Evolutionary conservation across 768 basidiomycete species (phyloP).

Genomic region (Podaxis rugospora): DNA sequence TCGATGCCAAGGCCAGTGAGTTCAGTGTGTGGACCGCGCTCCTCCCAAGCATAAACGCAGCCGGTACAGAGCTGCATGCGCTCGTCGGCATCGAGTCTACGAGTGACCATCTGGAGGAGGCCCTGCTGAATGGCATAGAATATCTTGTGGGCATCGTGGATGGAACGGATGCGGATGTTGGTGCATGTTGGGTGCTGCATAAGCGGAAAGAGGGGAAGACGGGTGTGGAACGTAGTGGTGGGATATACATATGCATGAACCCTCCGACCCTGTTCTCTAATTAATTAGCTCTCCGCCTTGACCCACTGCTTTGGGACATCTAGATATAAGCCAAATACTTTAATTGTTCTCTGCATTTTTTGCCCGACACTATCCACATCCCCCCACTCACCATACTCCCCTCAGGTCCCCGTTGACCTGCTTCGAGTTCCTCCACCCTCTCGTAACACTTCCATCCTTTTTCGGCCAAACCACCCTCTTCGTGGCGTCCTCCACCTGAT

Average conservation of each 20-base stretch:
- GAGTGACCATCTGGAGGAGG: constrained; percentile 65
- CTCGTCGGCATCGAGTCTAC: constrained; percentile 76
- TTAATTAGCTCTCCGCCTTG: constrained; percentile 19
- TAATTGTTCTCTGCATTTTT: not conserved
- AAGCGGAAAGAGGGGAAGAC: constrained; percentile 16
- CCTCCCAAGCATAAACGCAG: constrained; percentile 69
- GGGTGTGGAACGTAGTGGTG: constrained; percentile 10
- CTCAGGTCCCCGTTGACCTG: not conserved
- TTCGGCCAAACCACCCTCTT: not conserved
- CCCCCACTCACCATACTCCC: not conserved
- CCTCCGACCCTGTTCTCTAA: constrained; percentile 15
- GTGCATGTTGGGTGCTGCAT: constrained; percentile 75
- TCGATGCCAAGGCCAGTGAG: constrained; percentile 80
- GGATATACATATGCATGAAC: constrained; percentile 7
- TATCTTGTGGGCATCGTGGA: constrained; percentile 75
- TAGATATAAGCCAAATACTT: not conserved
- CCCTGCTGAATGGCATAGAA: constrained; percentile 68
- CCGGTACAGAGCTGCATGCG: constrained; percentile 51
- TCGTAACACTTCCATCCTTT: not conserved
- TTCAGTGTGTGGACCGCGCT: constrained; percentile 67
- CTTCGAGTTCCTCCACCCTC: not conserved
- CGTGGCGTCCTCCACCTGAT: not conserved
- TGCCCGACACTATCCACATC: too few species aligned
- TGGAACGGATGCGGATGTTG: constrained; percentile 71
- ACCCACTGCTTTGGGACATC: constrained; percentile 8